phyloP scores from a whole-genome alignment of 352 stramenopile genomes.

The Globisporangium cystogenes region DNA sequence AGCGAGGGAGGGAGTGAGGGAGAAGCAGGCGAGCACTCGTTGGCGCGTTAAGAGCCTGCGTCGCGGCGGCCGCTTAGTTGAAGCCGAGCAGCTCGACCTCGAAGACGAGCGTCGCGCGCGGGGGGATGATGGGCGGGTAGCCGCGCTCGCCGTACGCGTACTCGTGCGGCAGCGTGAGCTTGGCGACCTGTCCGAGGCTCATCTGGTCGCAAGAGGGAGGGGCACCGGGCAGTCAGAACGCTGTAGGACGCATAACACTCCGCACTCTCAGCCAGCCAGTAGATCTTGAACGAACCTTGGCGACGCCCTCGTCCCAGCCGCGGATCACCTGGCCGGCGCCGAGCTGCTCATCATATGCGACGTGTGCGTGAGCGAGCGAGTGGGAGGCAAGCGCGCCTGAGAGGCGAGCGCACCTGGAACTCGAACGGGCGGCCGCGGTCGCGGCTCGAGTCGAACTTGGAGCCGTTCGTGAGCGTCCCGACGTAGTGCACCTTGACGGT shows the following conservation, averaged over 20 bases:
- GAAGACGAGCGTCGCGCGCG: constrained; percentile 91
- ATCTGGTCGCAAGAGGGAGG: constrained; percentile 25
- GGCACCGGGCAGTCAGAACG: no score
- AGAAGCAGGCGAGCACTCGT: background rate
- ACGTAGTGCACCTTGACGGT: constrained; percentile 81
- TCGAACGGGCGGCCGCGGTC: constrained; percentile 73
- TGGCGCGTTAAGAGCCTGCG: background rate
- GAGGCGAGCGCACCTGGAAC: constrained; percentile 37
- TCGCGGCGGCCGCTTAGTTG: constrained; percentile 23
- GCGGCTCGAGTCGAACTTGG: constrained; percentile 81
- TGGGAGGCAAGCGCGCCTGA: no score
- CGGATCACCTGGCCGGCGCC: constrained; percentile 75
- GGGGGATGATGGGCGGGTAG: constrained; percentile 87
- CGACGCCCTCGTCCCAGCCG: constrained; percentile 73
- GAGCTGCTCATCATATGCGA: constrained; percentile 23
- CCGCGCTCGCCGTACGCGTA: constrained; percentile 92
- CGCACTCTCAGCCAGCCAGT: constrained; percentile 1
- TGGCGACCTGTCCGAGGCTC: constrained; percentile 91
- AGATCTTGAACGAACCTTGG: constrained; percentile 10
- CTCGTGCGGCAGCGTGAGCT: constrained; percentile 90
- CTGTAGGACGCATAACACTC: no score
- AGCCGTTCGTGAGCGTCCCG: constrained; percentile 65
- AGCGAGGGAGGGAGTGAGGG: no score
- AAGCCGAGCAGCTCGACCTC: constrained; percentile 90
- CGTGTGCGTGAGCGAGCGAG: background rate